Base-by-base conservation (phyloP, 768 basidiomycete species). In the Porphyrellus cyaneotinctus region DNA sequence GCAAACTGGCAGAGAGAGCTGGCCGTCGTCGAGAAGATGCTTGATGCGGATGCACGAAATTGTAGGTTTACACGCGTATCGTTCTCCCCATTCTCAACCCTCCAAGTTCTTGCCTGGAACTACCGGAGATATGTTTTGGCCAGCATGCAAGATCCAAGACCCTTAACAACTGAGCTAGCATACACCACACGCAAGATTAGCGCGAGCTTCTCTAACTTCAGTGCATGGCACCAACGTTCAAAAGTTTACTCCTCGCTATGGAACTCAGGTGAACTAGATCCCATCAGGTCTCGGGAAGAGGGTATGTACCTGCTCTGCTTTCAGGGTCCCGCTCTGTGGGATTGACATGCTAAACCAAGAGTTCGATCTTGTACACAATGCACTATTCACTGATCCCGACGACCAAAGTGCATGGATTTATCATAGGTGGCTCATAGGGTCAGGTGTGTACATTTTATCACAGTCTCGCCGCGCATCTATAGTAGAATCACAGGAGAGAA, bases 351-450 rank as follows among this genome's bases (percentile, higher is more conserved):
- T 18, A 18, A 36, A 18, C 11, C 26, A 47, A 99, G 97, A 99
- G 65, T 93, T 95, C 64, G 91, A 94, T 36, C 77, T 98, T 9
- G 85, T 97, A 14, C 80, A 84, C 61, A 93, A 95, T 63, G 97
- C 95, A 1, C 82, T 98, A 74, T 99, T 94, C 71, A 97, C 95
- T 0, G 95, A 97, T 63, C 97, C 97, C 4, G 83, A 84, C 41
- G 95, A 98, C 68, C 95, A 98, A 68, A 93, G 91, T 54, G 92
- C 91, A 1, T 99, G 97, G 97, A 83, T 99, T 52, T 99, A 98
- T 68, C 97, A 98, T 64, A 83, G 94, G n/a, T 98, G 95, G 94
- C 77, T 99, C 3, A 80, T 97, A 47, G 92, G 91, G 9, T 70
- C 80, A 56, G 87, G 94, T 87, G 63, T 54, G 78, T 18, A 30